These are phyloP conservation scores for Oryza brachyantha DNA, from an alignment of 176 grass and related monocot genomes.

Conservation along the genomic window DNA sequence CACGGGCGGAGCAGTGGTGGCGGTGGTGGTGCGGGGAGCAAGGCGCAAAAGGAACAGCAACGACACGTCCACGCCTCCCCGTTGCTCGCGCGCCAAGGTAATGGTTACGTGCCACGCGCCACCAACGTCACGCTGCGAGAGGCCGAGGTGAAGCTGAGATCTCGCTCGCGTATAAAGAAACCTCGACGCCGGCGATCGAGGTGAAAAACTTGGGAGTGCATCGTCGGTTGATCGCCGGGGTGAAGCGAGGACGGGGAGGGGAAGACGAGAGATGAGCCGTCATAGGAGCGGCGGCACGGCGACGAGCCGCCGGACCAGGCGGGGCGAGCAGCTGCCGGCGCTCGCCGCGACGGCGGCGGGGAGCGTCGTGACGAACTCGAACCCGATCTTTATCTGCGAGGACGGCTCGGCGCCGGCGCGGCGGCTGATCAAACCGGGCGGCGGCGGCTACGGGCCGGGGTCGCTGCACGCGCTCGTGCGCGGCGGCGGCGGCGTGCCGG, in stretches of 20 bases:
- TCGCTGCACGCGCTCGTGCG: no score
- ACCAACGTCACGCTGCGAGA: neutral
- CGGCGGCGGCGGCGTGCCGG: neutral
- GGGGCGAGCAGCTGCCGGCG: neutral
- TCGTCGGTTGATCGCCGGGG: neutral
- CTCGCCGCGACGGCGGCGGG: neutral
- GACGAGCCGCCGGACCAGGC: conserved; percentile 15
- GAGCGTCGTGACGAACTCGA: conserved; percentile 31
- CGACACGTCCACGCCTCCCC: conserved; percentile 27
- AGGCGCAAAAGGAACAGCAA: conserved; percentile 45
- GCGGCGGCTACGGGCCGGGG: no score
- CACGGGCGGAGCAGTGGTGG: neutral
- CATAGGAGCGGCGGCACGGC: neutral
- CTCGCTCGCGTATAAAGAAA: conserved; percentile 18
- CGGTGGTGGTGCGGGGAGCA: no score
- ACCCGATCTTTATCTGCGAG: conserved; percentile 28
- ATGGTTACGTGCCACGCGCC: neutral
- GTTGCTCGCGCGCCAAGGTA: conserved; percentile 37
- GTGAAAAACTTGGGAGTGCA: neutral
- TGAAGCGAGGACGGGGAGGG: no score
- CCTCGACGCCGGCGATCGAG: neutral
- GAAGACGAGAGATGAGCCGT: neutral
- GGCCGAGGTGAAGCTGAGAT: no score
- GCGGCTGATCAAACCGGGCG: neutral
- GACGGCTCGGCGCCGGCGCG: neutral